phyloP scores from a whole-genome alignment of 495 filamentous ascomycete genomes.

The Penicillium mononematosum region DNA sequence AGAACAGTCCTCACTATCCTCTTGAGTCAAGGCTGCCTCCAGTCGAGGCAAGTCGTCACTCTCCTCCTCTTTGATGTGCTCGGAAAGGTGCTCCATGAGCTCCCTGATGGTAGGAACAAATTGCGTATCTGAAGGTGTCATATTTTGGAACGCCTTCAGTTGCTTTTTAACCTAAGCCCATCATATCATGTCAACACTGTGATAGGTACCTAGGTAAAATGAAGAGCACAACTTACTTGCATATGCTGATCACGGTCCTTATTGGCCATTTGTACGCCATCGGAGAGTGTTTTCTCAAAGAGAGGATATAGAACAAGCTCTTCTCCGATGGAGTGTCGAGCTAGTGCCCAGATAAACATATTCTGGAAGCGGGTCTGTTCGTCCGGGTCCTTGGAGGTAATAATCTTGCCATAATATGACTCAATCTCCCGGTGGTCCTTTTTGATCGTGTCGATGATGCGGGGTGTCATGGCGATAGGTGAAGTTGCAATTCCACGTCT shows the following conservation, averaged over 20 bases:
- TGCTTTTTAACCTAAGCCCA: constrained; percentile 56
- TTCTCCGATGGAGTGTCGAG: constrained; percentile 59
- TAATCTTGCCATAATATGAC: constrained; percentile 54
- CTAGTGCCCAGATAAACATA: constrained; percentile 65
- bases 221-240: constrained; percentile 30
- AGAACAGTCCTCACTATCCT: constrained; percentile 43
- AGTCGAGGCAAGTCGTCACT: constrained; percentile 53
- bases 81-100: constrained; percentile 50
- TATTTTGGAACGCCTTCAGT: constrained; percentile 60
- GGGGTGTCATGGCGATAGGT: not conserved
- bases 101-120: constrained; percentile 53
- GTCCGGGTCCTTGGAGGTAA: constrained; percentile 45
- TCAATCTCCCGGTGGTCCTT: constrained; percentile 63
- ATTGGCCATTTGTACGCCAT: constrained; percentile 52
- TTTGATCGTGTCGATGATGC: constrained; percentile 37
- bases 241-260: constrained; percentile 62
- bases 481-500: not conserved
- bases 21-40: constrained; percentile 42
- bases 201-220: not conserved
- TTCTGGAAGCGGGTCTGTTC: constrained; percentile 57
- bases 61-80: constrained; percentile 65
- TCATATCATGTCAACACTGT: not conserved
- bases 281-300: constrained; percentile 56
- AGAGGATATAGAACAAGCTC: constrained; percentile 67
- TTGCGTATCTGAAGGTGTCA: constrained; percentile 43